These are phyloP conservation scores for Syzygium aqueum DNA, from an alignment of 345 rosid species.

Conservation along the genomic window DNA sequence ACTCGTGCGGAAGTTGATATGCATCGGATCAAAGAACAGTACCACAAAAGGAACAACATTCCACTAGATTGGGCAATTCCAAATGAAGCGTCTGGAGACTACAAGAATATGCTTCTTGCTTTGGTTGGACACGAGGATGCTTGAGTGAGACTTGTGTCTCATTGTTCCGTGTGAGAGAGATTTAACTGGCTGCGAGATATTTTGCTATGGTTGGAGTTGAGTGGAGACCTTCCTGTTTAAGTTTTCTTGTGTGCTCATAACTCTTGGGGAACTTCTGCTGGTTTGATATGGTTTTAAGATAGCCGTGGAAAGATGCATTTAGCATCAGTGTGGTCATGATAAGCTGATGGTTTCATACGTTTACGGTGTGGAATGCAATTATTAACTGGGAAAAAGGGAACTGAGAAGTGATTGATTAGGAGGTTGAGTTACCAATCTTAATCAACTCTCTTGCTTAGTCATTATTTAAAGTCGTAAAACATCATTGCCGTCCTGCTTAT, in stretches of 20 bases:
- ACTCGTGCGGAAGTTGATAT: constrained; percentile 83
- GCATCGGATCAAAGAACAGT: constrained; percentile 75
- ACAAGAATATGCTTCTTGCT: constrained; percentile 67
- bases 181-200: neutral
- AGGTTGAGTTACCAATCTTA: neutral
- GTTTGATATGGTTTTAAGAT: neutral
- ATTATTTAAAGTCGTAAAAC: neutral
- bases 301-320: neutral
- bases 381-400: neutral
- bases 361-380: neutral
- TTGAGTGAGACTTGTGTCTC: constrained; percentile 12
- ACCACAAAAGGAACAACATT: constrained; percentile 61
- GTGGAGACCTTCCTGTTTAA: neutral
- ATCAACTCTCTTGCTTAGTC: neutral
- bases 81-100: constrained; percentile 73
- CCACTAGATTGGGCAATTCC: constrained; percentile 63
- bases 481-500: neutral
- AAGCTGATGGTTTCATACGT: neutral
- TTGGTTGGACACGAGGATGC: constrained; percentile 55
- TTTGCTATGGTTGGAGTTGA: neutral
- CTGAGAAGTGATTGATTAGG: neutral
- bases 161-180: neutral
- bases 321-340: neutral
- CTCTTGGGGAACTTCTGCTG: neutral
- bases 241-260: neutral